Base-by-base conservation (phyloP, 148 eudicot genomes). In the Rhododendron molle region DNA sequence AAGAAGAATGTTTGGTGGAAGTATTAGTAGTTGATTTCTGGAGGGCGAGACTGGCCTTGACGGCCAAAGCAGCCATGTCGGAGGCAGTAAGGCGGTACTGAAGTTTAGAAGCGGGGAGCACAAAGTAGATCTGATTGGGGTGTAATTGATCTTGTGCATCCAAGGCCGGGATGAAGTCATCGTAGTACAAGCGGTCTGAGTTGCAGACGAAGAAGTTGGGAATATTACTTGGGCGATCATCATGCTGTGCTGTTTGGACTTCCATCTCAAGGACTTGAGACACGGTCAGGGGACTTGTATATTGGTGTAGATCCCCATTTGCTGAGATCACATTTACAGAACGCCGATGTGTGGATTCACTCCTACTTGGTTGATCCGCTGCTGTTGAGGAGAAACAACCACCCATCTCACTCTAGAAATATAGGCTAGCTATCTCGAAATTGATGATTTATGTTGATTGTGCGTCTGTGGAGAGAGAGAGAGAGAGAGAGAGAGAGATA, bases 61-160 rank as follows among this genome's bases (percentile, higher is more conserved):
- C 91, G 26, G 93, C 93, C 32, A 91, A 58, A 4, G 89, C 91
- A 0, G 93, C 93, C 93, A 91, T 90, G 49, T 91, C 90, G 44
- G 91, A 78, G 11, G 89, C 91, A 13, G 86, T 50, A 11, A 91
- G 83, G 5, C 85, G 89, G 52, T 71, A 69, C 14, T 72, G 87
- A 28, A 88, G 91, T 76, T 86, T 88, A 2, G 90, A 74, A 7
- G 7, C 14, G 13, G 93, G 91, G 44, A 91, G 80, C 0, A 89
- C 76, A 80, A 91, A 89, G 85, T 91, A 91, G 52, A 91, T 88
- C 81, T 90, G 89, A 7, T 84, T 71, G 0, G 88, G 56, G 44
- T 84, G 81, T 1, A 91, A 86, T 47, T 73, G 62, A 26, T 87
- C 62, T 18, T 84, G 81, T 0, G 50, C n/a, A 9, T 74, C 67